Evolutionary conservation across 2,329 filamentous ascomycete genomes (phyloP), one percentile per base, ranked within the genome.

Genomic region (Hirsutella thompsonii): DNA sequence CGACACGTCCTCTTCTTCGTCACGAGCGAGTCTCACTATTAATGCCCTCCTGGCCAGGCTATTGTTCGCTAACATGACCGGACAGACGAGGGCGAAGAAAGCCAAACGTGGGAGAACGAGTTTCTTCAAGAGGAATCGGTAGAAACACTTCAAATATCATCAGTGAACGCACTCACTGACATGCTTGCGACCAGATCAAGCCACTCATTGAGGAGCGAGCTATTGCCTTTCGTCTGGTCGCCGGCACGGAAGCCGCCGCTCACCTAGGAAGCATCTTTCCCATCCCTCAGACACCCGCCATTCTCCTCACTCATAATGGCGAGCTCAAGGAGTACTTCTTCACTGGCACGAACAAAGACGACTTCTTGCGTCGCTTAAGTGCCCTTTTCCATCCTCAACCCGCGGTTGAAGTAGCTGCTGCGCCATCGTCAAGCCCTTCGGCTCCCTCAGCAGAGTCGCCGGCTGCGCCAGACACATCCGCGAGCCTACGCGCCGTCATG

Each of bases 1-100:
- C 93, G 90, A 60, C 70, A 83, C 16, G 83, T 95, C 1, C 74
- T 84, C 23, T 94, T 87, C 63, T 93, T 95, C 60, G 81, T 94
- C 26, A 76, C 79, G 54, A 81, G 85, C 87, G 60, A 49, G 67
- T 49, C 20, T 2, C 20, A n/a, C n/a, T n/a, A n/a, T n/a, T n/a
- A n/a, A n/a, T 20, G 35, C 35, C 16, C 19, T 9, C 34, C 19
- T n/a, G 10, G 35, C 20, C 21, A 2, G 5, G 9, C 20, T 6
- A 21, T 23, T 20, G 16, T 38, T 20, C 26, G 19, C 37, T 38
- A 16, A 29, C 26, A 38, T 32, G 20, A 10, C 37, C 3, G 20
- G n/a, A 5, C 11, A 88, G 85, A 93, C 58, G 75, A 76, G 39
- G 70, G 72, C 33, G 69, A 77, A 21, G 79, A 83, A 54, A 90